Percentiles rank a stretch among this genome's conserved stretches.
phyloP scores from a whole-genome alignment of 2,329 filamentous ascomycete genomes.

The Exophiala spinifera region DNA sequence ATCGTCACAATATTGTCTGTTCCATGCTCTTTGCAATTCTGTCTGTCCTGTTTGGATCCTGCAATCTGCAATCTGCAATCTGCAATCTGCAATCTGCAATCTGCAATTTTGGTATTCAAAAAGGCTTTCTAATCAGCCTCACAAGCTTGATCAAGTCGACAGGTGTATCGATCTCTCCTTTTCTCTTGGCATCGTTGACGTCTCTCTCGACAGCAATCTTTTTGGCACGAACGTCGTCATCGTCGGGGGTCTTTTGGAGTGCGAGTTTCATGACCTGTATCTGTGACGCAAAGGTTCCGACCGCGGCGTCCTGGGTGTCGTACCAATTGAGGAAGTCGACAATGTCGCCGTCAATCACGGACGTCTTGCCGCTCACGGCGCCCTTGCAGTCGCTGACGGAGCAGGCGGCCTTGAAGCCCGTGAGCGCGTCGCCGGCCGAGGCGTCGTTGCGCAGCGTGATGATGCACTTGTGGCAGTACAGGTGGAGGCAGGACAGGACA shows the following conservation, averaged over 20 bases:
- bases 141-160: constrained; percentile 18
- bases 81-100: background rate
- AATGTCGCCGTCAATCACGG: constrained; percentile 17
- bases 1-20: too few species aligned
- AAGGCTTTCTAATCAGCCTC: constrained; percentile 22
- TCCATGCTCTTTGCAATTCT: too few species aligned
- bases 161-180: background rate
- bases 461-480: constrained; percentile 24
- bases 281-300: constrained; percentile 5
- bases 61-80: too few species aligned
- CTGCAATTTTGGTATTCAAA: constrained; percentile 1
- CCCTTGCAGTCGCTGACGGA: constrained; percentile 13
- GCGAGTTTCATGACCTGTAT: constrained; percentile 12
- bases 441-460: constrained; percentile 14
- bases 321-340: constrained; percentile 23
- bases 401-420: constrained; percentile 19
- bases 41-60: too few species aligned
- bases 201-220: background rate
- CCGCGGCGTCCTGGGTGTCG: constrained; percentile 11
- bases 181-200: background rate
- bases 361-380: constrained; percentile 20
- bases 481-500: constrained; percentile 21
- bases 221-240: constrained; percentile 15
- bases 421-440: constrained; percentile 9
- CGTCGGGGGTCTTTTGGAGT: constrained; percentile 12